Percentiles rank a stretch among this genome's conserved stretches.
These are phyloP conservation scores for Arthrobotrys megalospora DNA, from an alignment of 2,329 filamentous ascomycete genomes.

Conservation along the genomic window DNA sequence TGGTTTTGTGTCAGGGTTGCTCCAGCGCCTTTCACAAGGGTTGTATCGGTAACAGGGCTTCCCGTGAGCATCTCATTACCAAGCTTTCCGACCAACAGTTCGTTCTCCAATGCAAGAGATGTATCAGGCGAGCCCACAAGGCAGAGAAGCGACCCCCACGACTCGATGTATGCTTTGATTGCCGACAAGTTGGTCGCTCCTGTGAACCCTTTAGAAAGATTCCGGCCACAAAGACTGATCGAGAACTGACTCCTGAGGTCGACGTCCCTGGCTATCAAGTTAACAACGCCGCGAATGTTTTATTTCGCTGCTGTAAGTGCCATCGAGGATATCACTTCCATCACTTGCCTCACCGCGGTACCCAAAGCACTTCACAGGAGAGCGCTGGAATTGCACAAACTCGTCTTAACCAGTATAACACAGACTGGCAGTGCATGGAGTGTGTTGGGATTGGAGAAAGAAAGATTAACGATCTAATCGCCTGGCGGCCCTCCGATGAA, in stretches of 20 bases:
- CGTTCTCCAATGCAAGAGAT: conserved; percentile 90
- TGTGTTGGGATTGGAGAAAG: conserved; percentile 76
- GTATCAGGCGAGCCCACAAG: conserved; percentile 78
- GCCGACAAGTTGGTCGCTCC: conserved; percentile 76
- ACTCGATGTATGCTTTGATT: conserved; percentile 80
- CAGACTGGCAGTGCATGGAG: conserved; percentile 84
- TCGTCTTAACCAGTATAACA: conserved; percentile 79
- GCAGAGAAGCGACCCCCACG: conserved; percentile 80
- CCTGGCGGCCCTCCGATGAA: conserved; percentile 82
- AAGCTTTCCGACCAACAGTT: conserved; percentile 84
- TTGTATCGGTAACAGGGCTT: conserved; percentile 82
- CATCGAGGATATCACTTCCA: conserved; percentile 85
- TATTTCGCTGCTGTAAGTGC: conserved; percentile 87
- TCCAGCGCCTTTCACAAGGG: conserved; percentile 84
- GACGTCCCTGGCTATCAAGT: conserved; percentile 75
- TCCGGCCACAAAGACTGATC: conserved; percentile 72
- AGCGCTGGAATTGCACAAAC: conserved; percentile 70
- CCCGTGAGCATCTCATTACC: conserved; percentile 88
- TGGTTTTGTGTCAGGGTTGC: conserved; percentile 94
- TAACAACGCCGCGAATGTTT: conserved; percentile 81
- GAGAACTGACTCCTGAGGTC: conserved; percentile 59
- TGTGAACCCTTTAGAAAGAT: conserved; percentile 83
- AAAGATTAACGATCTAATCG: conserved; percentile 82
- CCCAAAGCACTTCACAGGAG: conserved; percentile 67
- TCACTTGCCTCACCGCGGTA: conserved; percentile 76